phyloP scores from a whole-genome alignment of 192 early-diverging fungal genomes.

The Backusella liffmaniae region DNA sequence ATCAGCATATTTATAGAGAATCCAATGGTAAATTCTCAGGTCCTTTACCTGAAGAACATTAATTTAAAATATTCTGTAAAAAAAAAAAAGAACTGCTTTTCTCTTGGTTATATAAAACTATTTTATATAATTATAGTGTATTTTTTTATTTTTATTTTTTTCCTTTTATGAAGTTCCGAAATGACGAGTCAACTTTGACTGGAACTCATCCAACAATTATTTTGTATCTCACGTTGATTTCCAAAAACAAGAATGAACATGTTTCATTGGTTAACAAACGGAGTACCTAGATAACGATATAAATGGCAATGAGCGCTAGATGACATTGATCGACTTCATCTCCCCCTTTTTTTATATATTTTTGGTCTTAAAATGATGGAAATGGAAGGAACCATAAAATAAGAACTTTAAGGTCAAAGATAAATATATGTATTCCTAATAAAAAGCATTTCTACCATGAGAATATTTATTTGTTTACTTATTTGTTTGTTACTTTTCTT shows the following conservation, averaged over 20 bases:
- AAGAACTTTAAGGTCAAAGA: not conserved
- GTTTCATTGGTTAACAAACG: not conserved
- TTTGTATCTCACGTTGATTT: not conserved
- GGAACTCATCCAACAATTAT: not conserved
- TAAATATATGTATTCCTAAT: not conserved
- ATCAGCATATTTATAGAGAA: constrained; percentile 29
- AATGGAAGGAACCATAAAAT: not conserved
- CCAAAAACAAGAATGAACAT: not conserved
- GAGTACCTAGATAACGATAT: not conserved
- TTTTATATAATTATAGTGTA: no score
- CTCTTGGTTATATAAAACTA: not conserved
- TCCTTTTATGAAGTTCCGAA: not conserved
- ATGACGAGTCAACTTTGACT: not conserved
- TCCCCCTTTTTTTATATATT: not conserved
- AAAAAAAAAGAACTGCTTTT: not conserved
- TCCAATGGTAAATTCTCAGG: constrained; percentile 29
- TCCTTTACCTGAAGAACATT: constrained; percentile 9
- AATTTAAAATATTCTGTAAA: not conserved
- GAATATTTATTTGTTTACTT: not conserved
- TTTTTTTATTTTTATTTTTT: no score
- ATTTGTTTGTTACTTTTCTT: not conserved
- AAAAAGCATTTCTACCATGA: not conserved
- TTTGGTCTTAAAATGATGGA: not conserved
- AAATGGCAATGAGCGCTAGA: not conserved
- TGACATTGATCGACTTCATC: not conserved